These are phyloP conservation scores for Clavispora fructus DNA, from an alignment of 805 yeast species.

Conservation along the genomic window DNA sequence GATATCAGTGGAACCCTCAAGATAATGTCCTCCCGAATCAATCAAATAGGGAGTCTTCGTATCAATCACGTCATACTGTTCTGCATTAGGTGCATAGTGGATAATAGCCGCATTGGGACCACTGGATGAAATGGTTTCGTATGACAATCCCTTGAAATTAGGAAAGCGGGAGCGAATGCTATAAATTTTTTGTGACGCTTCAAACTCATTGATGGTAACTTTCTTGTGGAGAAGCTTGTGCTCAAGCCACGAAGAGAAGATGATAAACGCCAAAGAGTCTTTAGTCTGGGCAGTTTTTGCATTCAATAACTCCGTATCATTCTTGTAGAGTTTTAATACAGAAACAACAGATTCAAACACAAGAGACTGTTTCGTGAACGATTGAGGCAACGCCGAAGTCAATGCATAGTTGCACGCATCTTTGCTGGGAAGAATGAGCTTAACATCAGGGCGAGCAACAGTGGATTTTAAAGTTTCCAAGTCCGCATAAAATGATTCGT, in stretches of 20 bases:
- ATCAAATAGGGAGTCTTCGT: constrained; percentile 65
- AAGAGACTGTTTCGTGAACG: constrained; percentile 20
- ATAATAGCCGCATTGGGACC: constrained; percentile 74
- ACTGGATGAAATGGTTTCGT: constrained; percentile 70
- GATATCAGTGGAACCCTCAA: constrained; percentile 95
- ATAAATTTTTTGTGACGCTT: constrained; percentile 57
- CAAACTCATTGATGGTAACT: constrained; percentile 51
- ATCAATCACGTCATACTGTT: constrained; percentile 55
- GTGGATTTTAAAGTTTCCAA: constrained; percentile 28
- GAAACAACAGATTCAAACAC: constrained; percentile 29
- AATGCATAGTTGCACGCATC: constrained; percentile 28
- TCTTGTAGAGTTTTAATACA: constrained; percentile 70
- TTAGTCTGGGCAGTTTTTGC: constrained; percentile 72
- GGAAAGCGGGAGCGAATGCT: constrained; percentile 49
- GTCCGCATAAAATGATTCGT: constrained; percentile 56
- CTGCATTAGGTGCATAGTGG: constrained; percentile 67
- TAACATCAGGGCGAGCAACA: constrained; percentile 9
- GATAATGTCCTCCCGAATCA: constrained; percentile 89
- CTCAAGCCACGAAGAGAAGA: constrained; percentile 82
- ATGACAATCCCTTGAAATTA: constrained; percentile 63
- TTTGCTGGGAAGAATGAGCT: constrained; percentile 30
- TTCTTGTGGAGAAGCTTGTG: constrained; percentile 39
- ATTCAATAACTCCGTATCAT: constrained; percentile 63
- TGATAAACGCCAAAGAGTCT: constrained; percentile 74
- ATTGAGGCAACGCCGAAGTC: constrained; percentile 23